phyloP scores from a whole-genome alignment of 2,329 filamentous ascomycete species.

The Venturiaceae sp. region DNA sequence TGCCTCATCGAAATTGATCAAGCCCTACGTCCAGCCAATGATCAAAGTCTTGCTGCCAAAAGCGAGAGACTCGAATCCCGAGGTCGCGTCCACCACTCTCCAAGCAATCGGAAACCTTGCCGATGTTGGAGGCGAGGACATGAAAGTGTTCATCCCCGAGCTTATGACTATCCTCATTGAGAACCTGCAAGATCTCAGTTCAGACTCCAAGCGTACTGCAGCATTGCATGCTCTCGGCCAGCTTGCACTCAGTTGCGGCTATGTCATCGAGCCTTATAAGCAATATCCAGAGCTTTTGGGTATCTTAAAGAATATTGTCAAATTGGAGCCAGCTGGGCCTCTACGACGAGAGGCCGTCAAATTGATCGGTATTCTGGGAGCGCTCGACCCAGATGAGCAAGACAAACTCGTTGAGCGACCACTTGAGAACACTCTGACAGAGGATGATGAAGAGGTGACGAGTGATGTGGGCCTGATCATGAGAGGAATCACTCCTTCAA shows the following conservation, averaged over 20 bases:
- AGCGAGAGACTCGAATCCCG: conserved; percentile 71
- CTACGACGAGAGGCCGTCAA: conserved; percentile 93
- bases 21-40: conserved; percentile 95
- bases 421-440: conserved; percentile 66
- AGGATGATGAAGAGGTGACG: conserved; percentile 61
- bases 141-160: conserved; percentile 81
- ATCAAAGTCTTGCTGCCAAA: conserved; percentile 91
- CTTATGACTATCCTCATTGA: conserved; percentile 95
- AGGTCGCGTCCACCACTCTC: conserved; percentile 89
- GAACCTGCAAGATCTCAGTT: conserved; percentile 88
- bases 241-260: conserved; percentile 89
- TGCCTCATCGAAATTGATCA: conserved; percentile 86
- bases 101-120: conserved; percentile 91
- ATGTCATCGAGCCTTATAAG: conserved; percentile 91
- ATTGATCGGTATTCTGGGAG: conserved; percentile 88
- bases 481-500: conserved; percentile 90
- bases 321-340: conserved; percentile 78
- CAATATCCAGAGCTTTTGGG: conserved; percentile 92
- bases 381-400: conserved; percentile 91
- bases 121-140: conserved; percentile 86
- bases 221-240: conserved; percentile 86
- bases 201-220: conserved; percentile 80
- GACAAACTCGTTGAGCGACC: conserved; percentile 79
- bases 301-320: conserved; percentile 87
- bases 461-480: conserved; percentile 91